Percentiles rank a stretch among this genome's conserved stretches.
These are phyloP conservation scores for Wickerhamomyces alni DNA, from an alignment of 805 yeast genomes.

Conservation along the genomic window DNA sequence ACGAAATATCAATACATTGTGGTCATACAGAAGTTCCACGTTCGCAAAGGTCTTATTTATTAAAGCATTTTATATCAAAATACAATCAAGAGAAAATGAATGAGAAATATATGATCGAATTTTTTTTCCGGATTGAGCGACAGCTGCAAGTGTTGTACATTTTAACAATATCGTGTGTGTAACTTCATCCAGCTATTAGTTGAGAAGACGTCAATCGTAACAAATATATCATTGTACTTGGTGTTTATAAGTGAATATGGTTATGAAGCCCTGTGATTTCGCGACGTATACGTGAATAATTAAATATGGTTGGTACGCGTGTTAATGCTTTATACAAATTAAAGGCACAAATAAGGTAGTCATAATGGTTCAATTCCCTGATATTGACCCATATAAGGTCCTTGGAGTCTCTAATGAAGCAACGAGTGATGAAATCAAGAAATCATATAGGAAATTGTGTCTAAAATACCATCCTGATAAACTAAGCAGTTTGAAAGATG, in stretches of 20 bases:
- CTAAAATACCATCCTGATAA: slow-evolving; percentile 71
- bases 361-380: slow-evolving; percentile 30
- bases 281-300: neutral
- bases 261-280: neutral
- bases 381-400: slow-evolving; percentile 56
- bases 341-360: too few relatives aligned
- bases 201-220: too few relatives aligned
- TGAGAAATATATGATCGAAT: neutral
- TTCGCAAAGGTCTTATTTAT: neutral
- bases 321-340: too few relatives aligned
- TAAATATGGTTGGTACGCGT: too few relatives aligned
- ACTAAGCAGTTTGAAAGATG: slow-evolving; percentile 29
- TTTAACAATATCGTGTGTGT: too few relatives aligned
- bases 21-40: neutral
- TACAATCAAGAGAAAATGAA: neutral
- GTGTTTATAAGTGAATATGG: too few relatives aligned
- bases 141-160: too few relatives aligned
- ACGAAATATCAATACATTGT: too few relatives aligned
- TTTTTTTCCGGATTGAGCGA: too few relatives aligned
- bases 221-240: too few relatives aligned
- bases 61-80: neutral
- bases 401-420: slow-evolving; percentile 37
- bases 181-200: too few relatives aligned
- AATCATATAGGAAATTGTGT: slow-evolving; percentile 60
- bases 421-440: slow-evolving; percentile 52